Conservation (phyloP, 176 grass and related monocot species). For the Typha latifolia region DNA sequence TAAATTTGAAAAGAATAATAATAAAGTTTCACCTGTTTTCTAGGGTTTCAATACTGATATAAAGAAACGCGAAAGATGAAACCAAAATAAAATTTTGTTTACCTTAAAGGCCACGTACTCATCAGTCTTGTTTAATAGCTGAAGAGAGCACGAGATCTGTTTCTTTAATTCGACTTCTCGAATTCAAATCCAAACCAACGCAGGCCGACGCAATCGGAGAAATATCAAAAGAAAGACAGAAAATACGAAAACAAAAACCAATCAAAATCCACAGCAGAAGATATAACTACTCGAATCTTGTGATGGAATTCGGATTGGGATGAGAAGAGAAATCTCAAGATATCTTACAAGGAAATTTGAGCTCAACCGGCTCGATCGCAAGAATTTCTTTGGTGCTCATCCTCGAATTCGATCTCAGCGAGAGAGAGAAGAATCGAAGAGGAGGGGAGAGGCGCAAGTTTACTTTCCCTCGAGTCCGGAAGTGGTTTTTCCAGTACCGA, state of each 20-base stretch:
- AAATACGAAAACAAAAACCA: neutral
- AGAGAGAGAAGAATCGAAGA: no score
- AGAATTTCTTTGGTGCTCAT: conserved; percentile 30
- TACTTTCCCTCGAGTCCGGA: no score
- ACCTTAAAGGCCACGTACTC: conserved; percentile 33
- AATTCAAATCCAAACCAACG: neutral
- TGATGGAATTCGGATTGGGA: neutral
- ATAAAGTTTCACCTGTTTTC: neutral
- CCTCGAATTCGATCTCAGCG: neutral
- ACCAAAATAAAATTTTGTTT: neutral
- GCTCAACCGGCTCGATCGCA: conserved; percentile 23
- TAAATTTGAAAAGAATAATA: conserved; percentile 7
- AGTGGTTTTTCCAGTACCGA: no score
- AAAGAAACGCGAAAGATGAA: conserved; percentile 9
- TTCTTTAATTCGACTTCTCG: conserved; percentile 30
- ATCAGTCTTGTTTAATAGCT: conserved; percentile 23
- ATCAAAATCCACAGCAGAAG: neutral
- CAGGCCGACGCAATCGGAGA: neutral
- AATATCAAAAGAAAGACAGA: neutral
- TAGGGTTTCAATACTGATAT: neutral
- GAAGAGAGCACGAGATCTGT: conserved; percentile 33
- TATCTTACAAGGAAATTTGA: conserved; percentile 28
- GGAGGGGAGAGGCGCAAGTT: no score
- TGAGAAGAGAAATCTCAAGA: neutral
- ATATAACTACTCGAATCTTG: no score